A percentile compares a stretch with the other conserved stretches of the same genome.
Evolutionary conservation across 441 rosid genomes (phyloP).

Genomic region (Biscutella laevigata): DNA sequence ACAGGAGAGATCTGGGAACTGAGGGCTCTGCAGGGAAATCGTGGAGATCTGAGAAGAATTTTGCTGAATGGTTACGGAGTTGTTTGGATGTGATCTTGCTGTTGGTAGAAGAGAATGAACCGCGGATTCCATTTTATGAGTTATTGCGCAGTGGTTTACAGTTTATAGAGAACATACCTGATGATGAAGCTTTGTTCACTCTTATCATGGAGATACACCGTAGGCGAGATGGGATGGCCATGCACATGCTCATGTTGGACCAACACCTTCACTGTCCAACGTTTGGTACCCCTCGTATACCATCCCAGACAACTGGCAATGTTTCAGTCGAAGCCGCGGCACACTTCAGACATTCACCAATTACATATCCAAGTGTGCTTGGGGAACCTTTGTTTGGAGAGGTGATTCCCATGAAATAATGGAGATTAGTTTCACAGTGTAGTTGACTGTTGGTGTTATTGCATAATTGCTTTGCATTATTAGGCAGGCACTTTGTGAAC

Average conservation of each 20-base stretch:
- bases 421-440: conserved; percentile 5
- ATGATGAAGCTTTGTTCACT: conserved; percentile 85
- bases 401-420: conserved; percentile 35
- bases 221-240: conserved; percentile 94
- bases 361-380: conserved; percentile 94
- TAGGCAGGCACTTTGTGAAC: neutral
- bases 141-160: conserved; percentile 84
- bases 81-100: conserved; percentile 93
- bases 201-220: conserved; percentile 84
- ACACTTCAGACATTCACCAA: conserved; percentile 77
- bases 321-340: conserved; percentile 60
- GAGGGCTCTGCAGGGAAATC: conserved; percentile 59
- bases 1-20: conserved; percentile 57
- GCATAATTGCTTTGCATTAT: neutral
- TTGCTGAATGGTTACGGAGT: conserved; percentile 78
- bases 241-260: conserved; percentile 96
- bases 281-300: conserved; percentile 84
- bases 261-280: conserved; percentile 97
- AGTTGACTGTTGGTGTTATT: conserved; percentile 2
- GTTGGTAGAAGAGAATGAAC: conserved; percentile 72
- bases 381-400: conserved; percentile 97
- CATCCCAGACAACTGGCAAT: conserved; percentile 56
- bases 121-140: conserved; percentile 92
- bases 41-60: conserved; percentile 60
- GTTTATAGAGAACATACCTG: conserved; percentile 89